These are phyloP conservation scores for Helichrysum umbraculigerum DNA, from an alignment of 129 eudicot species.

Conservation along the genomic window DNA sequence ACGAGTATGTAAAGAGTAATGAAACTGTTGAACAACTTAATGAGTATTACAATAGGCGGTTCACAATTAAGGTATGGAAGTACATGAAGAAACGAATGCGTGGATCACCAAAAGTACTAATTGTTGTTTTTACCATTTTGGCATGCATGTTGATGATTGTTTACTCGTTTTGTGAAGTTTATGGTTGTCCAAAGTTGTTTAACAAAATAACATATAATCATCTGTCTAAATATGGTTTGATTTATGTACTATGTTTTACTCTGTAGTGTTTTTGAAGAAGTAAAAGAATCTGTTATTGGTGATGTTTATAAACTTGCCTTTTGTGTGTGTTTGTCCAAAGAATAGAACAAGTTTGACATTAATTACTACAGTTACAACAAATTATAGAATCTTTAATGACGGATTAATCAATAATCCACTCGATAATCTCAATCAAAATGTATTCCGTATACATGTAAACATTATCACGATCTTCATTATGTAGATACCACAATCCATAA, in stretches of 20 bases:
- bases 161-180: constrained; percentile 36
- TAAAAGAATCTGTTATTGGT: no score
- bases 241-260: not conserved
- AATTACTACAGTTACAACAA: constrained; percentile 20
- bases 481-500: not conserved
- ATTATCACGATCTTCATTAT: not conserved
- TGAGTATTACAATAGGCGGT: constrained; percentile 23
- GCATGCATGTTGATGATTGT: constrained; percentile 35
- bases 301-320: not conserved
- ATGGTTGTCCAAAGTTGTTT: constrained; percentile 36
- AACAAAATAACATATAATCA: constrained; percentile 19
- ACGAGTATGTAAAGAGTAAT: constrained; percentile 16
- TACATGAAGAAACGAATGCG: constrained; percentile 29
- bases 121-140: constrained; percentile 28
- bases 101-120: constrained; percentile 34
- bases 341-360: constrained; percentile 26
- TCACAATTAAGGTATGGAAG: constrained; percentile 29
- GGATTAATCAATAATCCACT: constrained; percentile 32
- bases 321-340: constrained; percentile 20
- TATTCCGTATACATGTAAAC: not conserved
- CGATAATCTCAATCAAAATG: constrained; percentile 25
- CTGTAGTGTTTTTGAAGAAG: not conserved
- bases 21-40: constrained; percentile 37
- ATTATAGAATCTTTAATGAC: constrained; percentile 25
- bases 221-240: not conserved